phyloP scores from a whole-genome alignment of 2,329 filamentous ascomycete species.

The Talaromyces pinophilus region DNA sequence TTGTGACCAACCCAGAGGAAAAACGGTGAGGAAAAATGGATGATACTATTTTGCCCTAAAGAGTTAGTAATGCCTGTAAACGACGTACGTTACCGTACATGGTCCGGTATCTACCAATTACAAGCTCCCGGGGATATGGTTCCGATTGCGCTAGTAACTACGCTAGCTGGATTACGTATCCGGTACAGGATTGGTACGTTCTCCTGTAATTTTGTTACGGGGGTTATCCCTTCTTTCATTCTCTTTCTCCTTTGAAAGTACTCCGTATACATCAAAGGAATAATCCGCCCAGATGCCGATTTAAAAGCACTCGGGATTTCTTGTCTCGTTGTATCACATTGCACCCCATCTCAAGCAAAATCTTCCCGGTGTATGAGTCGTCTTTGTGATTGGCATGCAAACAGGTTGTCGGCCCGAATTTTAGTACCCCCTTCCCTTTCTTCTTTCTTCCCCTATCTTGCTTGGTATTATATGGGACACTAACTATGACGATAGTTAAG shows the following conservation, averaged over 20 bases:
- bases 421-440: background rate
- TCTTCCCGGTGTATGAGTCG: background rate
- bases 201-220: background rate
- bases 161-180: background rate
- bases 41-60: background rate
- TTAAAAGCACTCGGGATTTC: background rate
- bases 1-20: slow-evolving; percentile 6
- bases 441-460: background rate
- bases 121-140: slow-evolving; percentile 21
- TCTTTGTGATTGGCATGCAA: background rate
- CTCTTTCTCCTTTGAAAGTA: background rate
- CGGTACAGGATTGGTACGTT: background rate
- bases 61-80: background rate
- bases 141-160: slow-evolving; percentile 16
- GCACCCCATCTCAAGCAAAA: background rate
- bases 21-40: slow-evolving; percentile 13
- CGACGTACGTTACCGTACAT: background rate
- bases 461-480: background rate
- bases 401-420: background rate
- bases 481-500: background rate
- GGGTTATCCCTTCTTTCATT: background rate
- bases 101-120: background rate
- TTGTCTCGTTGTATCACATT: background rate
- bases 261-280: background rate
- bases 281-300: background rate